A percentile compares a stretch with the other conserved stretches of the same genome.
Conservation (phyloP, 257 asterid species). For the Salvia rosmarinus region DNA sequence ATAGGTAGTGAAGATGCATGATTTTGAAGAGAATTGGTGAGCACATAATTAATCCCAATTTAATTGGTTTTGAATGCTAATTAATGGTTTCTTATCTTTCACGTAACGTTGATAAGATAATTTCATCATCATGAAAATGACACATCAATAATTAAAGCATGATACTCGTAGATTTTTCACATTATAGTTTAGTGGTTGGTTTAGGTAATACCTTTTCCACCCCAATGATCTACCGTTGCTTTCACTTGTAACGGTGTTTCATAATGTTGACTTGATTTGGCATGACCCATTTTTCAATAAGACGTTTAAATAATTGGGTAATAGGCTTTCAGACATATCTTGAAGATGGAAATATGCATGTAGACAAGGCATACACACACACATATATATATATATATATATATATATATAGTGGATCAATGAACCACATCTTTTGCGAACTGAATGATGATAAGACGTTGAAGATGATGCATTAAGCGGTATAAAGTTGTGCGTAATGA, state of each 20-base stretch:
- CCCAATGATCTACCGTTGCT: conserved; percentile 33
- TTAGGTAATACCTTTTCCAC: conserved; percentile 31
- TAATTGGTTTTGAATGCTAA: not conserved
- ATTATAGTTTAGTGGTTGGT: conserved; percentile 40
- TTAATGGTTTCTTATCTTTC: conserved; percentile 35
- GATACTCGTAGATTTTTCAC: conserved; percentile 44
- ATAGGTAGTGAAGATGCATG: conserved; percentile 9
- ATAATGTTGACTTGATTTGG: conserved; percentile 41
- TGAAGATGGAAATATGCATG: not conserved
- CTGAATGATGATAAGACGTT: too few relatives aligned
- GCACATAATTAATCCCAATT: not conserved
- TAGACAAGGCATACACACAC: too few relatives aligned
- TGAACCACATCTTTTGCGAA: too few relatives aligned
- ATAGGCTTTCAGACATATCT: not conserved
- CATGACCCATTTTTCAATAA: conserved; percentile 30
- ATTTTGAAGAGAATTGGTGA: not conserved
- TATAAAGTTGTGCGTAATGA: too few relatives aligned
- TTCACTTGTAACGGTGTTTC: conserved; percentile 28
- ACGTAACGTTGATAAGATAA: conserved; percentile 45
- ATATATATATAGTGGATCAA: too few relatives aligned
- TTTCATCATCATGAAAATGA: conserved; percentile 41
- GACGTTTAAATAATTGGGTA: conserved; percentile 27
- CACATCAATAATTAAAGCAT: conserved; percentile 41
- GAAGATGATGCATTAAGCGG: too few relatives aligned
- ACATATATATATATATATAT: too few relatives aligned